Base-by-base conservation (phyloP, 768 basidiomycete species). In the Russula vinacea region DNA sequence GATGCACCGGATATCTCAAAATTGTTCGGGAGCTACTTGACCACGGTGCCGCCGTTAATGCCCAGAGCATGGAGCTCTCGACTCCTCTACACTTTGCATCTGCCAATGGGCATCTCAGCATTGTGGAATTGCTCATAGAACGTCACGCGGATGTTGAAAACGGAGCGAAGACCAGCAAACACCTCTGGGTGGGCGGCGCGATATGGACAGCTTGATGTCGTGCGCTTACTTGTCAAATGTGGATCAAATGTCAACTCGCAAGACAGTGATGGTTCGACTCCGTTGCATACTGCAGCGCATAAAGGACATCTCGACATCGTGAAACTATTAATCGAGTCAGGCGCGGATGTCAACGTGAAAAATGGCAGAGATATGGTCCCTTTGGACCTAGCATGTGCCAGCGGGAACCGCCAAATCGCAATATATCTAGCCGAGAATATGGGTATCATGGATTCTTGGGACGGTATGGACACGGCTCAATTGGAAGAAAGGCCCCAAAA, bases 31-130 rank as follows among this genome's bases (percentile, higher is more conserved):
- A 56, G 3, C 35, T 62, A 13, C 22, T 62, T n/a, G 35, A 49
- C 5, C 17, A 32, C 10, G 37, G 60, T 7, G 60, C 53, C 16
- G 13, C 29, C 45, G 17, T 56, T n/a, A 17, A 56, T 13, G 11
- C 14, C 2, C 13, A 22, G 35, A 19, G 17, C 17, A 17, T 2
- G 2, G 2, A 17, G 1, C 19, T 39, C 0, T 24, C 7, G 19
- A 55, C 60, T n/a, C 37, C 54, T 13, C 45, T 62, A 1, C 50
- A 51, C 16, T 7, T 51, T 16, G 50, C 50, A 29, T 51, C 26
- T 3, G 14, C 14, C 13, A 1, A 51, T 4, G 51, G 51, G 17
- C 51, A 52, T 52, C 51, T 52, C 51, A 33, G 2, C 17, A 33
- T 52, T 9, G 51, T 33, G 3, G 8, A 52, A 17, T 19, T 33